phyloP scores from a whole-genome alignment of 225 moss, liverwort and hornwort genomes.

The Marchantia paleacea region DNA sequence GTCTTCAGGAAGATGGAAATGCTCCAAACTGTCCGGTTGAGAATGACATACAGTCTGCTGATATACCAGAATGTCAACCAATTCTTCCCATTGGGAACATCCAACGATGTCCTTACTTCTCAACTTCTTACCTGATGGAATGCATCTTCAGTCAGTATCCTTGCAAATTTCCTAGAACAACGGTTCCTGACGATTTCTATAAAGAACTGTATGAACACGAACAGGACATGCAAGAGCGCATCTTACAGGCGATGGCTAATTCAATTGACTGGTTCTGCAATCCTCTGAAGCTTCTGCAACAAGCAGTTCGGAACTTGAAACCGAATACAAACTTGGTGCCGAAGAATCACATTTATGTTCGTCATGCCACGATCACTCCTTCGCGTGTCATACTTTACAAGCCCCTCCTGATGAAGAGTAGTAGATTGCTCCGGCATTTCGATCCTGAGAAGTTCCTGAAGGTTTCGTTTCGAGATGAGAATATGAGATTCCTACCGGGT shows the following conservation, averaged over 20 bases:
- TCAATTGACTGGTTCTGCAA: conserved; percentile 24
- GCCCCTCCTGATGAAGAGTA: conserved; percentile 24
- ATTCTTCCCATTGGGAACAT: neutral
- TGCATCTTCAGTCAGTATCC: conserved; percentile 28
- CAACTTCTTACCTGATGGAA: conserved; percentile 22
- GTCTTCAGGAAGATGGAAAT: neutral
- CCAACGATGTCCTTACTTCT: neutral
- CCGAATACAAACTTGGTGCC: neutral
- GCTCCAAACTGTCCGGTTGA: neutral
- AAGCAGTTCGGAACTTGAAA: neutral
- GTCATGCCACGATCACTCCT: conserved; percentile 27
- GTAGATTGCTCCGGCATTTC: conserved; percentile 28
- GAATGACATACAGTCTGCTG: neutral
- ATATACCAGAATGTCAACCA: neutral
- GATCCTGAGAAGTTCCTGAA: conserved; percentile 23
- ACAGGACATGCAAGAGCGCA: neutral
- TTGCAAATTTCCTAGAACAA: neutral
- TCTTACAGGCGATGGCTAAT: conserved; percentile 1
- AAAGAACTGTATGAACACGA: neutral
- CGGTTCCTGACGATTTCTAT: neutral
- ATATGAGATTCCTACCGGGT: conserved; percentile 23
- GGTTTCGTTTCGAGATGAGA: conserved; percentile 32
- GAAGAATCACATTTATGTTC: conserved; percentile 9
- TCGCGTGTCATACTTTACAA: conserved; percentile 24
- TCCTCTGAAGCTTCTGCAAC: conserved; percentile 16